Conservation (phyloP, 2,329 filamentous ascomycete genomes). For the Sphaceloma murrayae region DNA sequence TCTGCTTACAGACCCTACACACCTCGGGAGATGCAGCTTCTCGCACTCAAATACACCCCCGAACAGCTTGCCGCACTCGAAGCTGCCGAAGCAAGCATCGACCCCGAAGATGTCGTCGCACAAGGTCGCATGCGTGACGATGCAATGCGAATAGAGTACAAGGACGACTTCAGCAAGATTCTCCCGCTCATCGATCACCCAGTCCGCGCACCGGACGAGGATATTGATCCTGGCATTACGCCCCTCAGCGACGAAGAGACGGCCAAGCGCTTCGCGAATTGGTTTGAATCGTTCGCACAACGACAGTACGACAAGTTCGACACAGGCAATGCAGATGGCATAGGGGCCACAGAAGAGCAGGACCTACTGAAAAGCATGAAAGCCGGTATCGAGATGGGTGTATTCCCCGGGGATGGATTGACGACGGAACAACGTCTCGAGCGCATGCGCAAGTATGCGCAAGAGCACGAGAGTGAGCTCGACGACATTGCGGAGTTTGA, state of each 20-base stretch:
- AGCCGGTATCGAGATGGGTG: constrained; percentile 18
- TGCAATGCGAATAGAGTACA: constrained; percentile 60
- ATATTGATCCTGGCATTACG: constrained; percentile 47
- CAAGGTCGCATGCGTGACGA: constrained; percentile 66
- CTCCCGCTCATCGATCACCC: constrained; percentile 68
- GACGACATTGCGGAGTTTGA: constrained; percentile 31
- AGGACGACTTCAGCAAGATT: constrained; percentile 72
- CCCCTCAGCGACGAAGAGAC: constrained; percentile 56
- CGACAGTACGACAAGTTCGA: constrained; percentile 20
- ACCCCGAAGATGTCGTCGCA: constrained; percentile 60
- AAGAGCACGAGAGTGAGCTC: constrained; percentile 36
- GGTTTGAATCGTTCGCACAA: constrained; percentile 19
- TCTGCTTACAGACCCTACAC: constrained; percentile 55
- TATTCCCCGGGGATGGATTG: constrained; percentile 24
- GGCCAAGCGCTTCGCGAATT: constrained; percentile 45
- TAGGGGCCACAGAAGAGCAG: constrained; percentile 21
- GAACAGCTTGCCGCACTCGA: constrained; percentile 74
- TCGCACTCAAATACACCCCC: constrained; percentile 62
- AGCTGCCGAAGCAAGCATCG: constrained; percentile 68
- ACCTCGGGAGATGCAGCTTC: constrained; percentile 51
- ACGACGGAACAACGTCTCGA: constrained; percentile 18
- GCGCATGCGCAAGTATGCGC: constrained; percentile 16
- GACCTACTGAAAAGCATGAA: constrained; percentile 22
- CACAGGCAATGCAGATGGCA: constrained; percentile 34
- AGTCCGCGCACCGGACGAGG: constrained; percentile 33